A percentile compares a stretch with the other conserved stretches of the same genome.
These are phyloP conservation scores for Trichomonas gallinae DNA, from an alignment of 208 protist species.

Conservation along the genomic window DNA sequence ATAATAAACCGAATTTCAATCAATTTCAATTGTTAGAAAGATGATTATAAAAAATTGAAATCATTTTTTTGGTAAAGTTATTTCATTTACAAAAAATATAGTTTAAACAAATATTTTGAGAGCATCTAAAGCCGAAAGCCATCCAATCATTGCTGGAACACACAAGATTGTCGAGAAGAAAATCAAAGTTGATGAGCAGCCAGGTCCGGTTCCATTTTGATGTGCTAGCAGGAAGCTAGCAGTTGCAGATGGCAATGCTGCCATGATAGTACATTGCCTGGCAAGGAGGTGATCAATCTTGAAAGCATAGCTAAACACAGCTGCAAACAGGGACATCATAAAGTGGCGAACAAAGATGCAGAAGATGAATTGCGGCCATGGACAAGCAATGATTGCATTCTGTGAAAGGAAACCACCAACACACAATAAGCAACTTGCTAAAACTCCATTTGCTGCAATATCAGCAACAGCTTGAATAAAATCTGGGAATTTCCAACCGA, in stretches of 20 bases:
- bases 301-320: background rate
- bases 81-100: no score
- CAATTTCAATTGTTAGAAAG: no score
- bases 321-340: background rate
- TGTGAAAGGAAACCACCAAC: slow-evolving; percentile 4
- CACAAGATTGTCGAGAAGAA: background rate
- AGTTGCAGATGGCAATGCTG: background rate
- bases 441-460: background rate
- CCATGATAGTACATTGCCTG: background rate
- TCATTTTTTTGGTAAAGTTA: no score
- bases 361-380: background rate
- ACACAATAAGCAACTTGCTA: background rate
- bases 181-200: background rate
- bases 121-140: background rate
- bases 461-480: background rate
- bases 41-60: no score
- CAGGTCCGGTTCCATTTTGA: background rate
- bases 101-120: background rate
- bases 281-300: background rate
- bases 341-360: background rate
- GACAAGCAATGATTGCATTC: background rate
- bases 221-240: background rate
- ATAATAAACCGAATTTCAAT: no score
- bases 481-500: background rate
- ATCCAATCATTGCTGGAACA: background rate